Percentiles rank a stretch among this genome's conserved stretches.
These are phyloP conservation scores for Wallacemonas collosoma DNA, from an alignment of 208 protist species.

Conservation along the genomic window DNA sequence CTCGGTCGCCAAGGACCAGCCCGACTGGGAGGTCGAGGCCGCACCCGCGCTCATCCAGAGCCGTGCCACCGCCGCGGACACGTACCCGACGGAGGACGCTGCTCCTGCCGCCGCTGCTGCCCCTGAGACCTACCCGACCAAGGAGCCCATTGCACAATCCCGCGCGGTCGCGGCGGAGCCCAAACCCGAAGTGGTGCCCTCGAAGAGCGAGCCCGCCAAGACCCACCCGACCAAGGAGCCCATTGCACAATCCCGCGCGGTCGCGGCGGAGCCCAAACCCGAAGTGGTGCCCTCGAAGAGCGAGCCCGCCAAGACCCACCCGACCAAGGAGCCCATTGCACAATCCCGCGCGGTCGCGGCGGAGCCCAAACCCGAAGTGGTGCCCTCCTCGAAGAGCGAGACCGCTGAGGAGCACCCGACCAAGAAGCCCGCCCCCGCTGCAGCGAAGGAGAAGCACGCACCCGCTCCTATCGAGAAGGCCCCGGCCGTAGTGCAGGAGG, in stretches of 20 bases:
- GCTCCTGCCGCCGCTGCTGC: conserved; percentile 1
- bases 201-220: too few species aligned
- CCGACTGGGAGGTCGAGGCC: conserved; percentile 53
- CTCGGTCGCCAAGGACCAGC: conserved; percentile 25
- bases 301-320: background rate
- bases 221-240: background rate
- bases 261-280: background rate
- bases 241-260: background rate
- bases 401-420: background rate
- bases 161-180: background rate
- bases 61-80: conserved; percentile 6
- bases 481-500: conserved; percentile 14
- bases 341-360: conserved; percentile 1
- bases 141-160: background rate
- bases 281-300: background rate
- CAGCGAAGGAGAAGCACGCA: background rate
- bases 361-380: background rate
- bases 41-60: conserved; percentile 28
- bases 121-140: background rate
- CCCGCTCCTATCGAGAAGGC: conserved; percentile 1
- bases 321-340: background rate
- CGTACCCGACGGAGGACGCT: background rate
- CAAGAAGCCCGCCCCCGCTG: background rate
- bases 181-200: background rate
- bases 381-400: background rate